A percentile compares a stretch with the other conserved stretches of the same genome.
phyloP scores from a whole-genome alignment of 2,329 filamentous ascomycete species.

The Corinectria fuckeliana region DNA sequence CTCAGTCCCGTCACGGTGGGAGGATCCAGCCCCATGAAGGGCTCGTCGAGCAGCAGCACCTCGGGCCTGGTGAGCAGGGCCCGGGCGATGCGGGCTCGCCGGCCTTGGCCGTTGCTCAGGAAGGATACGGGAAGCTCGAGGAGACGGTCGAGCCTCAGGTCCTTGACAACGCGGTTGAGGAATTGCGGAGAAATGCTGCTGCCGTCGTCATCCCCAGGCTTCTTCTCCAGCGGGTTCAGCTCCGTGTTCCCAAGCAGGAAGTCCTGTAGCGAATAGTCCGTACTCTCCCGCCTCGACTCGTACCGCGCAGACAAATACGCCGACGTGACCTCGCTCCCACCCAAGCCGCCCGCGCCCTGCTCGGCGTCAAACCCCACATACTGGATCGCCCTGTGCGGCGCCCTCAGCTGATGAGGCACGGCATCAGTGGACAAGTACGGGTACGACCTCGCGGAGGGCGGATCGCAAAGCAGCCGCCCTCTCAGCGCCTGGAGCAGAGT shows the following conservation, averaged over 20 bases:
- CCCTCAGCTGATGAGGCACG: constrained; percentile 62
- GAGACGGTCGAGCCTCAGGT: constrained; percentile 73
- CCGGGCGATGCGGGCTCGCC: constrained; percentile 85
- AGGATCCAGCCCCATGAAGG: constrained; percentile 95
- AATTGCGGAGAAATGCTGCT: constrained; percentile 56
- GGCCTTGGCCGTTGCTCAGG: constrained; percentile 91
- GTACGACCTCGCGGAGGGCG: constrained; percentile 76
- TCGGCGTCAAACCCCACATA: constrained; percentile 92
- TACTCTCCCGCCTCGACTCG: constrained; percentile 84
- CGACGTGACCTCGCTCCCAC: constrained; percentile 65
- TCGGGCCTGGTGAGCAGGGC: constrained; percentile 81
- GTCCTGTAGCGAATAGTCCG: constrained; percentile 83
- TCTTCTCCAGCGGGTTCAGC: constrained; percentile 70
- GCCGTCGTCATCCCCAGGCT: constrained; percentile 49
- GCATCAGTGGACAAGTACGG: constrained; percentile 75
- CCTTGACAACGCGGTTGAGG: constrained; percentile 68
- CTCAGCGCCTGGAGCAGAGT: constrained; percentile 80
- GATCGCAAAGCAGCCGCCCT: constrained; percentile 77
- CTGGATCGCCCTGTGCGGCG: constrained; percentile 73
- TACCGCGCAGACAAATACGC: constrained; percentile 90
- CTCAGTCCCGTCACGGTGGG: constrained; percentile 77
- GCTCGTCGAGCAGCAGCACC: constrained; percentile 86
- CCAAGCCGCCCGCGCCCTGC: constrained; percentile 58
- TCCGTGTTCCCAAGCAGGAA: constrained; percentile 84
- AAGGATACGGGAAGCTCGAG: constrained; percentile 85